Evolutionary conservation across 768 basidiomycete species (phyloP).

Genomic region (Leucocoprinus leucothites): DNA sequence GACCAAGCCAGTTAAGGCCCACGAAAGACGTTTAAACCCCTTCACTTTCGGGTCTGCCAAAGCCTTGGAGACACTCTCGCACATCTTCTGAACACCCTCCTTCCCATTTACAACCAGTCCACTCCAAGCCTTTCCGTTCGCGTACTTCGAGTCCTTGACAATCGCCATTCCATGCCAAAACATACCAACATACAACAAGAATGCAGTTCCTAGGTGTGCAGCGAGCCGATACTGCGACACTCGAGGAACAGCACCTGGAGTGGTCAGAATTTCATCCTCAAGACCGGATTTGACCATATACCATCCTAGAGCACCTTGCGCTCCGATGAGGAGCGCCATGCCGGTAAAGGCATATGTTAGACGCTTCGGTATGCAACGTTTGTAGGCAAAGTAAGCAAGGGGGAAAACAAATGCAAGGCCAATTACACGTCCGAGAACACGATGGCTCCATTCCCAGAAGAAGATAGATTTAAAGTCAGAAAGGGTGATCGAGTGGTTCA

Average conservation of each 20-base stretch:
- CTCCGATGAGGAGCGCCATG: constrained; percentile 80
- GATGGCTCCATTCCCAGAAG: constrained; percentile 98
- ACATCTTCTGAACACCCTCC: background rate
- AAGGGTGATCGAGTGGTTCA: constrained; percentile 86
- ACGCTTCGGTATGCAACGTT: constrained; percentile 62
- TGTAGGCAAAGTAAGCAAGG: constrained; percentile 72
- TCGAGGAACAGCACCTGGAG: constrained; percentile 83
- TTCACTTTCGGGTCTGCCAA: constrained; percentile 55
- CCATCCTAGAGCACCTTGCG: constrained; percentile 93
- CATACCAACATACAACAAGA: constrained; percentile 94
- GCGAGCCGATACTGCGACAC: constrained; percentile 97
- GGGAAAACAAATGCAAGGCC: constrained; percentile 84
- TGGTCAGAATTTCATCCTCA: constrained; percentile 75
- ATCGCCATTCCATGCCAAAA: constrained; percentile 73
- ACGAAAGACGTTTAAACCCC: constrained; percentile 57
- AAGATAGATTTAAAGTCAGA: constrained; percentile 95
- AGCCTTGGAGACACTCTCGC: constrained; percentile 36
- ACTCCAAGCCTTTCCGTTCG: constrained; percentile 54
- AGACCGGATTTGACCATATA: constrained; percentile 99
- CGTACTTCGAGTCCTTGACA: constrained; percentile 78
- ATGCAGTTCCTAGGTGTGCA: constrained; percentile 88
- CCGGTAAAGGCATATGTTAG: constrained; percentile 65
- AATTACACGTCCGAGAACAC: constrained; percentile 85
- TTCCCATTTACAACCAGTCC: constrained; percentile 37
- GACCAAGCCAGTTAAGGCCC: constrained; percentile 71